Evolutionary conservation across 2,329 filamentous ascomycete species (phyloP), one percentile per base, ranked within the genome.

Genomic region (Penicillium sp.): DNA sequence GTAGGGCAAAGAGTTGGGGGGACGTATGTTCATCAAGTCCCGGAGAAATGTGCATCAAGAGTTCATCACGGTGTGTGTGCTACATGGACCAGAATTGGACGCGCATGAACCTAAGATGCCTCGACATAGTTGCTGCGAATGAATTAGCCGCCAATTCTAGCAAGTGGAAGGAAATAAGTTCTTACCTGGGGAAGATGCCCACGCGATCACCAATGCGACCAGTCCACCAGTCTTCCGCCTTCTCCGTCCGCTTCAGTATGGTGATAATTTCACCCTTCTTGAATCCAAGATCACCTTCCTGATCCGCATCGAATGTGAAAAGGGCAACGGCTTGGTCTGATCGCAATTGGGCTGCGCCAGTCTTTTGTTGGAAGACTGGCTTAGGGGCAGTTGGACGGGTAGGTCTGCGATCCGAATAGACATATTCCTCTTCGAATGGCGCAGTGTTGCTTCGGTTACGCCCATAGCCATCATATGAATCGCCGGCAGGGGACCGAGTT

Each of bases 261-360:
- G 92, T 97, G 64, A 99, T 97, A 56, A 97, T 77, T 31, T 99
- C 94, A 21, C 94, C 94, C 82, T 99, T 99, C 80, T 96, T 96
- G 78, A 99, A 99, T 0, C 89, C 91, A 56, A 97, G 75, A 73
- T 99, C 93, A 5, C 93, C 93, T 0, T 91, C 87, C 75, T 97
- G 93, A 69, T 96, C 93, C 0, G 92, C 88, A 62, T 97, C 93
- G 71, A 99, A 99, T 2, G 90, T 96, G 76, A 90, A 97, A 61
- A 97, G 81, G 2, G 94, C 94, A 21, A 97, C 82, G 0, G 92
- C 94, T 76, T 97, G 91, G 66, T 97, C 92, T 65, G 80, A 75
- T 12, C 80, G 79, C 62, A 77, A 58, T 42, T 64, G 55, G 29
- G 55, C 56, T 8, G 71, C 65, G 38, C 60, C 68, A 3, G 77